Conservation (phyloP, 2,329 filamentous ascomycete species). For the Colletotrichum eleusines region DNA sequence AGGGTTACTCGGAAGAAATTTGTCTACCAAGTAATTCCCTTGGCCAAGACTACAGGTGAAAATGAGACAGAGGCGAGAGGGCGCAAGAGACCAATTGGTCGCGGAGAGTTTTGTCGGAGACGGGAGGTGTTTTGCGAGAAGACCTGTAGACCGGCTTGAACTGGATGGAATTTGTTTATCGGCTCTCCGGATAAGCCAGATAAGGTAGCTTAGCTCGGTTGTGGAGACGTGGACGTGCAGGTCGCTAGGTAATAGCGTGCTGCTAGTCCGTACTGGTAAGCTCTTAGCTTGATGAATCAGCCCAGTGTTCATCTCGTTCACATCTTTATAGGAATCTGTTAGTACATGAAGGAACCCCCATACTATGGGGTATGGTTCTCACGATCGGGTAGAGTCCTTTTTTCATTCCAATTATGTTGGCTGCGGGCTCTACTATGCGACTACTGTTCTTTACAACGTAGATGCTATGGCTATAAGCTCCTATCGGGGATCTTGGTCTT, state of each 20-base stretch:
- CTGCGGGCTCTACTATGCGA: not conserved
- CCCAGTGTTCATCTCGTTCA: not conserved
- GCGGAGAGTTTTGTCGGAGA: conserved; percentile 1
- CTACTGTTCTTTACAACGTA: not conserved
- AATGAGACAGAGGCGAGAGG: not conserved
- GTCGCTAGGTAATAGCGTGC: conserved; percentile 10
- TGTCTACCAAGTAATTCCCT: not conserved
- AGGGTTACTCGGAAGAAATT: not conserved
- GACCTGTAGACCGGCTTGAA: conserved; percentile 1
- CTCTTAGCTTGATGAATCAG: conserved; percentile 14
- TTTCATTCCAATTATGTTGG: fast-evolving
- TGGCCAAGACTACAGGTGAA: not conserved
- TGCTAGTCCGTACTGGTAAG: conserved; percentile 8
- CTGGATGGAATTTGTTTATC: conserved; percentile 16
- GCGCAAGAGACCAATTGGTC: not conserved
- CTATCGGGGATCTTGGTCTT: not conserved
- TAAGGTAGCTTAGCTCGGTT: conserved; percentile 3
- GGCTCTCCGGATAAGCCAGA: not conserved
- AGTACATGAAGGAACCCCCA: not conserved
- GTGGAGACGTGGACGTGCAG: not conserved
- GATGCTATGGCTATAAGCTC: not conserved
- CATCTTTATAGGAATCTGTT: not conserved
- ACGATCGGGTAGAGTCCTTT: not conserved
- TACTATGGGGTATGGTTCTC: no score
- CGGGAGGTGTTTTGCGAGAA: not conserved